Evolutionary conservation across 208 protist genomes (phyloP).

Genomic region (Trypanosomatidae sp.): DNA sequence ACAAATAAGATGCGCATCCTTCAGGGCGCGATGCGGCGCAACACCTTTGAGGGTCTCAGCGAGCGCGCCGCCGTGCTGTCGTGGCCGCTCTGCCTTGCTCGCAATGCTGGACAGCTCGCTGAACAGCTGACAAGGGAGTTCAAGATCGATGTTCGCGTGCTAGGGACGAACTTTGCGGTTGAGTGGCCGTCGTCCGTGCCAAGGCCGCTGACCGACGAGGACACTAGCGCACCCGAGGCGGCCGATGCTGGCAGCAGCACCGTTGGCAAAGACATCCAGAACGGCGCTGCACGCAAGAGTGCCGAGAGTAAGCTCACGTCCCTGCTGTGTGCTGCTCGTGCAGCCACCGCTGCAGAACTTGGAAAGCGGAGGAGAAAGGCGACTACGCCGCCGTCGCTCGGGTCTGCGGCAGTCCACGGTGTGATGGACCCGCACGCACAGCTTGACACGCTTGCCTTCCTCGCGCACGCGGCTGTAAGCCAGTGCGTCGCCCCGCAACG

Average conservation of each 20-base stretch:
- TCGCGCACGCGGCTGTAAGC: conserved; percentile 58
- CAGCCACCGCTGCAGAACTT: neutral
- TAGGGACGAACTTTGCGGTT: conserved; percentile 59
- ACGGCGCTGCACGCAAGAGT: neutral
- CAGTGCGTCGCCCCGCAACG: conserved; percentile 69
- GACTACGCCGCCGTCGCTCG: neutral
- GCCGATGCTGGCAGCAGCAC: neutral
- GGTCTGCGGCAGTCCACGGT: neutral
- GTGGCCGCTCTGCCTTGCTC: conserved; percentile 69
- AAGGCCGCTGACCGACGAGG: neutral
- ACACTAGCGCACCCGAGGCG: neutral
- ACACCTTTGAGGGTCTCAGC: conserved; percentile 59
- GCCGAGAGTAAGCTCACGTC: conserved; percentile 9
- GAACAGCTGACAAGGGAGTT: conserved; percentile 59
- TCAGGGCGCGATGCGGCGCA: conserved; percentile 59
- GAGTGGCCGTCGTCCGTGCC: conserved; percentile 21
- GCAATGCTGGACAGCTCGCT: conserved; percentile 53
- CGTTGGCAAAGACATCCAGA: too few species aligned
- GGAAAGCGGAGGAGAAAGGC: neutral
- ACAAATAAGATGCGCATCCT: conserved; percentile 71
- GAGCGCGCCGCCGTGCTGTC: conserved; percentile 76
- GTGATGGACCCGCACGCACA: conserved; percentile 9
- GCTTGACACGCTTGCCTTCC: conserved; percentile 49
- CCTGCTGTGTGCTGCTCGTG: conserved; percentile 1
- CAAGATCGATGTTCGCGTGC: conserved; percentile 68